Percentiles rank a stretch among this genome's conserved stretches.
These are phyloP conservation scores for Boletus rubroflammeus DNA, from an alignment of 768 basidiomycete species.

Conservation along the genomic window DNA sequence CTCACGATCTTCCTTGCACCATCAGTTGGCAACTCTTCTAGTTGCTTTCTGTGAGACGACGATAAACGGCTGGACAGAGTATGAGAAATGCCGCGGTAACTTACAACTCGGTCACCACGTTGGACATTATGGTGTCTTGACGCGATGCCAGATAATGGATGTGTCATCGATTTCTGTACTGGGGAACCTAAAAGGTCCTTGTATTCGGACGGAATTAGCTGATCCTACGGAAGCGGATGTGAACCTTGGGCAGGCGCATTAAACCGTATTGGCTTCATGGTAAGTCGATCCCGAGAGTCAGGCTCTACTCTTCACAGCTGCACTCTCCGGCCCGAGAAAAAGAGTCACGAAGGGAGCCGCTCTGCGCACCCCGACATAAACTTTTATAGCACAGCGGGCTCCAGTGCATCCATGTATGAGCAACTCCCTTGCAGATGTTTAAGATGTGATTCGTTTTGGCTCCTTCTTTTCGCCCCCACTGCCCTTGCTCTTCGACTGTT, in stretches of 20 bases:
- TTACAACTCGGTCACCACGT: neutral
- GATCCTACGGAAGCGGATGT: neutral
- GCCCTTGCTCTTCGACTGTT: too few species aligned
- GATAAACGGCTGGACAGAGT: neutral
- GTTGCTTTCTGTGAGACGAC: neutral
- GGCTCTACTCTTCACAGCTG: too few species aligned
- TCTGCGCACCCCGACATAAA: too few species aligned
- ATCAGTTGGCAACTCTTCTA: neutral
- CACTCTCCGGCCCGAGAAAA: too few species aligned
- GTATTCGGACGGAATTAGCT: neutral
- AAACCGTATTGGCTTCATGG: too few species aligned
- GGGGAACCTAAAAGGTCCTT: neutral
- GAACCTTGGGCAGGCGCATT: neutral
- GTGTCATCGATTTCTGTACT: neutral
- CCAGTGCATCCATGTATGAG: too few species aligned
- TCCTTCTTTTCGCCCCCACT: too few species aligned
- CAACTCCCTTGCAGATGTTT: too few species aligned
- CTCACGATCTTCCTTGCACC: neutral
- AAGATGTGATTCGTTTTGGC: too few species aligned
- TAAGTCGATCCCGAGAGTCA: too few species aligned
- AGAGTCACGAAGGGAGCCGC: too few species aligned
- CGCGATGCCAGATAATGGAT: neutral
- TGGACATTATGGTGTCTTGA: neutral
- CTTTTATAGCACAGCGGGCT: too few species aligned
- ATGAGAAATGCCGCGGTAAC: neutral